A percentile compares a stretch with the other conserved stretches of the same genome.
Conservation (phyloP, 1,139 yeast genomes). For the Candida glucosophila region DNA sequence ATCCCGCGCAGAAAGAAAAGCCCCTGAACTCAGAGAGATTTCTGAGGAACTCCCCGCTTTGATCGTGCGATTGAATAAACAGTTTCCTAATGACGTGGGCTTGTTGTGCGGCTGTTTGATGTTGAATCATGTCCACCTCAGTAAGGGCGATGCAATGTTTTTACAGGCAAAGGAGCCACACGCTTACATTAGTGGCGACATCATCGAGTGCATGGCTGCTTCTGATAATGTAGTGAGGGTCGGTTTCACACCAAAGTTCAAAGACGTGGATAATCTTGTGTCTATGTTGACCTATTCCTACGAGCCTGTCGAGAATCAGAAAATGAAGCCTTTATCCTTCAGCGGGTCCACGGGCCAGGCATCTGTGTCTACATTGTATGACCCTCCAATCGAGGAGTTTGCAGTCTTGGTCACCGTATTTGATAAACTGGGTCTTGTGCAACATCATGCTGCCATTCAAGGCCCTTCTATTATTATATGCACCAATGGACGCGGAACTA, state of each 20-base stretch:
- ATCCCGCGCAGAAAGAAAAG: constrained; percentile 45
- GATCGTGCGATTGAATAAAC: constrained; percentile 67
- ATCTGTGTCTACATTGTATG: constrained; percentile 53
- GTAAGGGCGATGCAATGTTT: constrained; percentile 95
- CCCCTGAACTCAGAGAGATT: constrained; percentile 37
- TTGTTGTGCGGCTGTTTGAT: constrained; percentile 90
- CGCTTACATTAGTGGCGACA: constrained; percentile 94
- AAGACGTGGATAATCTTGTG: constrained; percentile 85
- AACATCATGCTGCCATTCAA: constrained; percentile 45
- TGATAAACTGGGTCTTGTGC: constrained; percentile 32
- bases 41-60: constrained; percentile 56
- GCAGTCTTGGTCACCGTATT: constrained; percentile 73
- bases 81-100: constrained; percentile 91
- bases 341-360: constrained; percentile 63
- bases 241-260: constrained; percentile 97
- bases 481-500: constrained; percentile 69
- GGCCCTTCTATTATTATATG: constrained; percentile 89
- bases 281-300: constrained; percentile 84
- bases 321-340: constrained; percentile 66
- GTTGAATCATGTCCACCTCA: constrained; percentile 75
- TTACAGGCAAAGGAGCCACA: constrained; percentile 96
- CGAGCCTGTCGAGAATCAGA: constrained; percentile 87
- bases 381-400: constrained; percentile 96
- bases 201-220: constrained; percentile 99
- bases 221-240: constrained; percentile 97